Conservation (phyloP, 306 rosid species). For the Corylus heterophylla region DNA sequence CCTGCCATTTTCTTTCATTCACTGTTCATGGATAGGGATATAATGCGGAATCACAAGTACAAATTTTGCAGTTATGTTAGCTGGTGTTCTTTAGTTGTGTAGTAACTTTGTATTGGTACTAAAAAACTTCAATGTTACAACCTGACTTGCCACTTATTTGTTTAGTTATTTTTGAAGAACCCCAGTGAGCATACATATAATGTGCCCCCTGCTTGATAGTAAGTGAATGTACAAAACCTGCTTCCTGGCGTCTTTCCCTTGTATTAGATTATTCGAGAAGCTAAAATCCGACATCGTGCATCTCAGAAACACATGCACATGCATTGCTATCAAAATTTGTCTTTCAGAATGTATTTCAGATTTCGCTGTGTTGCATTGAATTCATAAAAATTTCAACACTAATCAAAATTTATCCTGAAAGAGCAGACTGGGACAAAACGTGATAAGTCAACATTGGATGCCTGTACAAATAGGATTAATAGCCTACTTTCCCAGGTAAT, state of each 20-base stretch:
- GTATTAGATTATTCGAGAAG: background rate
- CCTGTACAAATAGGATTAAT: constrained; percentile 62
- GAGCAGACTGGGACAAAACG: constrained; percentile 86
- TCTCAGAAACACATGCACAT: background rate
- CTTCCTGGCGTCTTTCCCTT: background rate
- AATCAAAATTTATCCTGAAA: constrained; percentile 30
- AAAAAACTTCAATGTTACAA: background rate
- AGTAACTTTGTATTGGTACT: background rate
- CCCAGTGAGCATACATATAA: background rate
- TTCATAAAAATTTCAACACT: background rate
- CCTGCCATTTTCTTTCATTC: background rate
- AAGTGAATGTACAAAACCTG: background rate
- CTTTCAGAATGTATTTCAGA: background rate
- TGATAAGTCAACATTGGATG: constrained; percentile 67
- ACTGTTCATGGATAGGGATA: background rate
- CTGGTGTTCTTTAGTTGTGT: background rate
- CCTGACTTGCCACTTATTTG: background rate
- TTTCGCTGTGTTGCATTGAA: background rate
- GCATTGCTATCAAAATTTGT: too few relatives aligned
- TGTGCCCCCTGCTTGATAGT: background rate
- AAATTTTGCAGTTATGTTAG: background rate
- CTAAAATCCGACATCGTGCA: background rate
- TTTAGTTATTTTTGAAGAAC: background rate
- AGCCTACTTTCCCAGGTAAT: constrained; percentile 86
- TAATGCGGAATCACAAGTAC: background rate